Evolutionary conservation across 208 protist genomes (phyloP).

Genomic region (Leishmania mexicana): DNA sequence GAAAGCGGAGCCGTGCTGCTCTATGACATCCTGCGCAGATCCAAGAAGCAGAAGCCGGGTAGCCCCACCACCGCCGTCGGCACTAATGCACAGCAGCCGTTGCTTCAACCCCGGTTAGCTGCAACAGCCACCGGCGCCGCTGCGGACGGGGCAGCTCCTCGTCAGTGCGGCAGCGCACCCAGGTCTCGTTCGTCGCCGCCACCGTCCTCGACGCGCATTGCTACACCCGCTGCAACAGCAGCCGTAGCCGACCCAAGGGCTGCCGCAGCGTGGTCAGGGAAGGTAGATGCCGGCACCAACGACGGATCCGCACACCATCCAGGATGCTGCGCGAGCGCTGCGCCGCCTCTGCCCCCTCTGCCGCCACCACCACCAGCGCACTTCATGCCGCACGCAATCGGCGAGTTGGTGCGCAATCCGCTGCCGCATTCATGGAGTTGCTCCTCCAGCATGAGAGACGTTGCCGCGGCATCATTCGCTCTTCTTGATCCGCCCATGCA

Average conservation of each 20-base stretch:
- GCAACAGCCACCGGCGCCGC: neutral
- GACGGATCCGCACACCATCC: neutral
- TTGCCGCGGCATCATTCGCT: neutral
- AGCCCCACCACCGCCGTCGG: neutral
- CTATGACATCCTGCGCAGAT: constrained; percentile 26
- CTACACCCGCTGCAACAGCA: neutral
- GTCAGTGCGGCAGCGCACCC: neutral
- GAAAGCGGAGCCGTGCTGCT: constrained; percentile 13
- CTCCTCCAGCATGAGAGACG: neutral
- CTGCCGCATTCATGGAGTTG: constrained; percentile 6
- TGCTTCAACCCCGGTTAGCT: neutral
- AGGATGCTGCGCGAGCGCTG: neutral
- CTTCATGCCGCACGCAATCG: constrained; percentile 24
- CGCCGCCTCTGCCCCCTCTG: constrained; percentile 1
- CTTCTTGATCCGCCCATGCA: neutral
- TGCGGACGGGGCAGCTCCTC: neutral
- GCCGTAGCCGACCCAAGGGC: neutral
- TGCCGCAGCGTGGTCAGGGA: neutral
- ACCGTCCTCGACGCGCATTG: neutral
- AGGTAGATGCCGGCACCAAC: neutral
- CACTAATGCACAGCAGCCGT: neutral
- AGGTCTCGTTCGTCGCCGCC: neutral
- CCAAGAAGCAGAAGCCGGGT: constrained; percentile 15
- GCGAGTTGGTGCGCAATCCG: constrained; percentile 15
- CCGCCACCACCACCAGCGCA: constrained; percentile 3